These are phyloP conservation scores for Sugiyamaella xylanicola DNA, from an alignment of 1,139 yeast species.

Conservation along the genomic window DNA sequence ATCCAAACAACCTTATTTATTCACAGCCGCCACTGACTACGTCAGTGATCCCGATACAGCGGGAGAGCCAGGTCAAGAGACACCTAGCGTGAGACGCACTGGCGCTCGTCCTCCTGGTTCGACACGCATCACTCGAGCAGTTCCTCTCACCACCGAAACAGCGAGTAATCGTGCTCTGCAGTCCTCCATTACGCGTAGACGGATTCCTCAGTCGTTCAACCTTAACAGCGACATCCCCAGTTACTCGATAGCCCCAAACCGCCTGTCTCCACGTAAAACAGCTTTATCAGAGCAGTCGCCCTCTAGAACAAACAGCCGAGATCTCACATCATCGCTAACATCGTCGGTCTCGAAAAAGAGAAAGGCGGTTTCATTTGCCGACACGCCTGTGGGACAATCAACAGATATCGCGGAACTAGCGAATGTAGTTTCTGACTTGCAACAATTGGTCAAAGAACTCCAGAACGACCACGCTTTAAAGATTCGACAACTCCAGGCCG, in stretches of 20 bases:
- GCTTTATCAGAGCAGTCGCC: slow-evolving; percentile 9
- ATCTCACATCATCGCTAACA: not conserved
- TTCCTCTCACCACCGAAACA: not conserved
- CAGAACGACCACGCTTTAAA: slow-evolving; percentile 15
- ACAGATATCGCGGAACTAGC: slow-evolving; percentile 7
- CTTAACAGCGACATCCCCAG: not conserved
- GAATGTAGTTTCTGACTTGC: slow-evolving; percentile 18
- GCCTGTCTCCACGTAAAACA: not conserved
- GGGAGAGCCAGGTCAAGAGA: not conserved
- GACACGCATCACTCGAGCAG: not conserved
- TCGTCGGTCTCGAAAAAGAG: slow-evolving; percentile 11
- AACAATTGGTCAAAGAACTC: slow-evolving; percentile 18
- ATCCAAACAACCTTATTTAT: slow-evolving; percentile 6
- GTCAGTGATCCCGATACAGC: not conserved
- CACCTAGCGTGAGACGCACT: slow-evolving; percentile 6
- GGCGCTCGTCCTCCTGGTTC: slow-evolving; percentile 4
- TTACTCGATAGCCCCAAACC: too few relatives aligned
- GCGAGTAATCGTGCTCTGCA: not conserved
- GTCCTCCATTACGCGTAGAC: slow-evolving; percentile 6
- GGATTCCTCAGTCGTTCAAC: slow-evolving; percentile 1
- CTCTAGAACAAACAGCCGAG: slow-evolving; percentile 1
- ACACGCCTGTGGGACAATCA: not conserved
- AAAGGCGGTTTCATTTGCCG: slow-evolving; percentile 20
- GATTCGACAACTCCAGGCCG: slow-evolving; percentile 17
- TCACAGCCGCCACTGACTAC: not conserved